Base-by-base conservation (phyloP, 352 stramenopile species). In the Pilasporangium apinafurcum region DNA sequence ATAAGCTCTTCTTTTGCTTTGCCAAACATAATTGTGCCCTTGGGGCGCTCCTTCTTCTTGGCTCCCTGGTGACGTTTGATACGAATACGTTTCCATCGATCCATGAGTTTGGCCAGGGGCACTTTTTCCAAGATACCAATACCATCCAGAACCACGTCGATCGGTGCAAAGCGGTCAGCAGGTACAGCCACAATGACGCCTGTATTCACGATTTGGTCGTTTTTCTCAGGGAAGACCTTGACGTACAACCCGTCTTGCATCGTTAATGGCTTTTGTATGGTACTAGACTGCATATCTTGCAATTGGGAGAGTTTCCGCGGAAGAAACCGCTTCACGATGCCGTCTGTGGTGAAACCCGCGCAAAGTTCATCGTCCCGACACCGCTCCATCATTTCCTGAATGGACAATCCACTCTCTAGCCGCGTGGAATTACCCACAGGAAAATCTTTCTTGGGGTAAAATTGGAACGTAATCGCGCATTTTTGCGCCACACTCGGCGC, bases 401-500 rank as follows among this genome's bases (percentile, higher is more conserved):
- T n/a, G 4, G 41, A 64, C 12, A 53, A 36, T 20, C 41, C 56
- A 16, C 65, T 51, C 7, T 61, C 34, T 17, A 88, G 38, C 6
- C 65, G 60, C 13, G 58, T 57, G 58, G 77, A 86, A 31, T 89
- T 92, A 2, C 77, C 80, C 9, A 65, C 55, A 3, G 72, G 60
- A 25, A 92, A 89, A 40, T 92, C 79, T 41, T 78, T 88, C 20
- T 62, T 66, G 2, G 57, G 45, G 44, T 89, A 88, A 53, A 92
- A 92, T 42, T 86, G 71, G 53, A 92, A 92, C 13, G 59, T 66
- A 27, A 86, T 75, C 1, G 74, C 76, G 18, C 66, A 73, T 21
- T 74, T 80, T 22, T 66, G 60, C n/a, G 76, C 74, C 17, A 86
- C 48, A 18, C 65, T 83, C n/a, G 63, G 62, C 0, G 69, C 71